Evolutionary conservation across 768 basidiomycete species (phyloP), one percentile per base, ranked within the genome.

Genomic region (Russula olivacea): DNA sequence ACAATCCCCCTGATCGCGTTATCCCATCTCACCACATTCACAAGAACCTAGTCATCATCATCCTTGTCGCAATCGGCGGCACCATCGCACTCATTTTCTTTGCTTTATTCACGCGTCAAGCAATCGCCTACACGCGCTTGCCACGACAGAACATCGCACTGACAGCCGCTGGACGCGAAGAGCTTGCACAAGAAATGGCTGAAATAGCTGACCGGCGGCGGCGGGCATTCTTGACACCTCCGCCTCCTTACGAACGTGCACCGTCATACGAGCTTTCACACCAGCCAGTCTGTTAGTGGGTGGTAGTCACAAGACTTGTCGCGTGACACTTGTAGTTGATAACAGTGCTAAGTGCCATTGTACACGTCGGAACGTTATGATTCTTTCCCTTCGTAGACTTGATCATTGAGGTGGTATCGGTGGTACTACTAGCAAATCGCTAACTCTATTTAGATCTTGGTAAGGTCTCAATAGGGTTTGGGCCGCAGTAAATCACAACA

Each of bases 261-360:
- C 82, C 83, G 14, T 77, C 80, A 4, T 84, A 84, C 68, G 72
- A 74, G n/a, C n/a, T n/a, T n/a, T n/a, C n/a, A n/a, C n/a, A n/a
- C n/a, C 25, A 7, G 19, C 19, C 41, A 8, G 41, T 19, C 41
- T 43, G 21, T 12, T 47, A 21, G 11, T 10, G 4, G 11, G 43
- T 45, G 43, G 28, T 11, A 21, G 21, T 45, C 43, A 45, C n/a
- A 12, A 30, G 28, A 28, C 28, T 4, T 28, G 28, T 28, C 28
- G 28, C 28, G 8, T 19, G n/a, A 11, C 43, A 21, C 43, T 45
- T 45, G 43, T 11, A 21, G 10, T 21, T 45, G 19, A n/a, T 41
- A 7, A 19, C 19, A n/a, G n/a, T 47, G 45, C 45, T 11, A 21
- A n/a, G n/a, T n/a, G n/a, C n/a, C n/a, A 12, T 47, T 47, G 21